A percentile compares a stretch with the other conserved stretches of the same genome.
Conservation (phyloP, 2,329 filamentous ascomycete genomes). For the Xylariaceae sp. region DNA sequence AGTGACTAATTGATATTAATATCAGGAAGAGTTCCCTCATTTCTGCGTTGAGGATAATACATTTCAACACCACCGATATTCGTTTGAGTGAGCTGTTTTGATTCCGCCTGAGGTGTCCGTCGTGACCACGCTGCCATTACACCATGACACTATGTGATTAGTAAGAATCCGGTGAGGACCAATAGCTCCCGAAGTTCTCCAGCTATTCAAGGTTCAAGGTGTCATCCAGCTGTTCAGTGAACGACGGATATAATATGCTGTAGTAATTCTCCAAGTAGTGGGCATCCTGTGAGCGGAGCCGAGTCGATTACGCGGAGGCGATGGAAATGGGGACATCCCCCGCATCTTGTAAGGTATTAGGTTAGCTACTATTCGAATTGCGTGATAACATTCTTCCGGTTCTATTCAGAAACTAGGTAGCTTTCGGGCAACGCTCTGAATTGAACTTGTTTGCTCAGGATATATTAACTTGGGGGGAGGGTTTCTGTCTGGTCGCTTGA, state of each 20-base stretch:
- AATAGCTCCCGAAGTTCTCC: neutral
- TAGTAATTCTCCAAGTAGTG: neutral
- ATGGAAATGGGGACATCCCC: conserved; percentile 8
- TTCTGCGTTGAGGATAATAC: conserved; percentile 5
- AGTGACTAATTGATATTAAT: conserved; percentile 12
- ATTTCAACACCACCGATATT: neutral
- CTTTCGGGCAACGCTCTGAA: too few relatives aligned
- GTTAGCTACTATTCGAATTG: neutral
- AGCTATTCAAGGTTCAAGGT: neutral
- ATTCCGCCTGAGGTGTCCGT: too few relatives aligned
- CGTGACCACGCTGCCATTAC: neutral
- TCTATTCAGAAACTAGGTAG: too few relatives aligned
- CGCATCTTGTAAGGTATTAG: conserved; percentile 4
- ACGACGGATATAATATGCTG: neutral
- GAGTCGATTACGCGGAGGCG: conserved; percentile 6
- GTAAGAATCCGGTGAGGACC: too few relatives aligned
- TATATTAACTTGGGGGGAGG: neutral
- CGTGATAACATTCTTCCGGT: too few relatives aligned
- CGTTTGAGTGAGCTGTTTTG: neutral
- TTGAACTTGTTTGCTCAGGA: neutral
- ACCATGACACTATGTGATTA: too few relatives aligned
- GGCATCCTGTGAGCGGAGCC: neutral
- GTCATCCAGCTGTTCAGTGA: neutral
- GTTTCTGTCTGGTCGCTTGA: neutral
- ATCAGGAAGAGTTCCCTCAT: conserved; percentile 1